Evolutionary conservation across 805 yeast species (phyloP).

Genomic region (Saturnispora galanensis): DNA sequence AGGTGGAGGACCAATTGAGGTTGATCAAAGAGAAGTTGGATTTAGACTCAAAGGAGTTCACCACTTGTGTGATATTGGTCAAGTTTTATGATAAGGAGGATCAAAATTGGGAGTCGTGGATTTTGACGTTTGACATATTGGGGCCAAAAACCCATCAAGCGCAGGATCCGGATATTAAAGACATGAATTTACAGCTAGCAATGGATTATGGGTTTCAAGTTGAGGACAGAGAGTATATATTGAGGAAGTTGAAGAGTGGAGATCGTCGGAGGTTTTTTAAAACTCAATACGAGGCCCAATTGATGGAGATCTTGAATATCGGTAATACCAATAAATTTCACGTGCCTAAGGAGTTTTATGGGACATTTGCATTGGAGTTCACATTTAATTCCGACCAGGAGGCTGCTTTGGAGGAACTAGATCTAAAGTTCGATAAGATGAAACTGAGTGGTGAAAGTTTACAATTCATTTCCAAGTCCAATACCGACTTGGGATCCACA

Average conservation of each 20-base stretch:
- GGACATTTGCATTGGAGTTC: too few relatives aligned
- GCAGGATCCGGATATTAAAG: neutral
- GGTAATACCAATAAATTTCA: neutral
- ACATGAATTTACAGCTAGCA: neutral
- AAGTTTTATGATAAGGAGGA: slow-evolving; percentile 10
- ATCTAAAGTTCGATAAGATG: neutral
- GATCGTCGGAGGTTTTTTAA: neutral
- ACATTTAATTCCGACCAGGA: neutral
- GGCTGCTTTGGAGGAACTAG: neutral
- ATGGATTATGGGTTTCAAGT: neutral
- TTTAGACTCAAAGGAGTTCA: neutral
- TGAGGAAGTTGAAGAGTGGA: neutral
- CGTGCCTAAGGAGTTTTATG: neutral
- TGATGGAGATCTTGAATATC: neutral
- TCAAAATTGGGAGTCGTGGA: slow-evolving; percentile 66
- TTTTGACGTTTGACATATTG: slow-evolving; percentile 38
- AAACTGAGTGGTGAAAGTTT: slow-evolving; percentile 1
- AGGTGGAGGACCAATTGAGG: neutral
- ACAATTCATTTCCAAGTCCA: neutral
- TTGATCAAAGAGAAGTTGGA: neutral
- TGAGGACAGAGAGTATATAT: slow-evolving; percentile 1
- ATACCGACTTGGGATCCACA: neutral
- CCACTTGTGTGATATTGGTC: neutral
- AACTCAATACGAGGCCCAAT: neutral
- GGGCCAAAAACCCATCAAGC: slow-evolving; percentile 9